Conservation (phyloP, 148 eudicot genomes). For the Vaccinium vitisidaea region DNA sequence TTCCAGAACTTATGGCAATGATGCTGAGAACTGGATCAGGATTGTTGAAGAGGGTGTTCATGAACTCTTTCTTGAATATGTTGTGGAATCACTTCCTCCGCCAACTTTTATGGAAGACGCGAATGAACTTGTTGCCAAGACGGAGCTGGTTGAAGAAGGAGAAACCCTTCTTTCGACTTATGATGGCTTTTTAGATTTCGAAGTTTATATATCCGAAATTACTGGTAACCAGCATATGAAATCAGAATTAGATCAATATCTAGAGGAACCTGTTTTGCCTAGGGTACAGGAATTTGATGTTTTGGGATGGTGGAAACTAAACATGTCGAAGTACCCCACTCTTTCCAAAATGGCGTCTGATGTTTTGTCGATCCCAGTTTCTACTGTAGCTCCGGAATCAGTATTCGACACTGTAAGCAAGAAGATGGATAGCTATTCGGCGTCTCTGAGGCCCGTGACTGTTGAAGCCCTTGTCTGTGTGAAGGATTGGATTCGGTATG, state of each 20-base stretch:
- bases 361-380: constrained; percentile 58
- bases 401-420: constrained; percentile 52
- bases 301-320: constrained; percentile 82
- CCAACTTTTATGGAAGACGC: constrained; percentile 54
- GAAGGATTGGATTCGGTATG: constrained; percentile 68
- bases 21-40: constrained; percentile 46
- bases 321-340: constrained; percentile 55
- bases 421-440: constrained; percentile 47
- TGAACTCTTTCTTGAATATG: constrained; percentile 66
- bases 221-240: constrained; percentile 39
- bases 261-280: constrained; percentile 66
- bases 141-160: constrained; percentile 32
- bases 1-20: constrained; percentile 49
- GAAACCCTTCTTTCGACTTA: constrained; percentile 29
- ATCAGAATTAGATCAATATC: constrained; percentile 71
- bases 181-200: constrained; percentile 58
- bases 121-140: constrained; percentile 36
- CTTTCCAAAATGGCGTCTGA: constrained; percentile 83
- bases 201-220: constrained; percentile 52
- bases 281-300: constrained; percentile 64
- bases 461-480: constrained; percentile 68
- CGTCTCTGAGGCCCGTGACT: constrained; percentile 42
- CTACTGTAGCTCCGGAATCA: constrained; percentile 48
- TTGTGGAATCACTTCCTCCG: constrained; percentile 59
- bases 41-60: constrained; percentile 52